These are phyloP conservation scores for Arthrobotrys sphaeroides DNA, from an alignment of 2,329 filamentous ascomycete genomes.

Conservation along the genomic window DNA sequence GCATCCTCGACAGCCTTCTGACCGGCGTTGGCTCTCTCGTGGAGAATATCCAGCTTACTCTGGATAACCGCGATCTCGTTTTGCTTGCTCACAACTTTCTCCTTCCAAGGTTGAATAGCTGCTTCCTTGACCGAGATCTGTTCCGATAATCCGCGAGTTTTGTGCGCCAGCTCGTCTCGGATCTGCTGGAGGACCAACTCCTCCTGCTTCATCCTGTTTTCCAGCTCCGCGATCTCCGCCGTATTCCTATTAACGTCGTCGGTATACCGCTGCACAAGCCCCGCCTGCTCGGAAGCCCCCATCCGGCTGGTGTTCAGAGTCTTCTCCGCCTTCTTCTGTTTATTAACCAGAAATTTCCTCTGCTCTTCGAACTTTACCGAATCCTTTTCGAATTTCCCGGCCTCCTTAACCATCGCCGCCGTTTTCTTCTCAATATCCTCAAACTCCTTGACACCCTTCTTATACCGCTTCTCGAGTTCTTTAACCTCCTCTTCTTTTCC, in stretches of 20 bases:
- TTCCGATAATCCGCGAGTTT: slow-evolving; percentile 93
- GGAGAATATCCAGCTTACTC: slow-evolving; percentile 90
- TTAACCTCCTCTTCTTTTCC: slow-evolving; percentile 92
- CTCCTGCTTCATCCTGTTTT: slow-evolving; percentile 78
- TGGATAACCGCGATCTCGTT: slow-evolving; percentile 93
- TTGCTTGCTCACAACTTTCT: slow-evolving; percentile 95
- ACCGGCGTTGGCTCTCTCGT: slow-evolving; percentile 87
- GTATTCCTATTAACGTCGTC: slow-evolving; percentile 80
- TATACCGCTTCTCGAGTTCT: slow-evolving; percentile 83
- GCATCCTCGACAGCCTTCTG: slow-evolving; percentile 84
- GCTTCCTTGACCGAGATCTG: slow-evolving; percentile 93
- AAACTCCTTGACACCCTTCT: slow-evolving; percentile 81
- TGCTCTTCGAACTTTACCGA: slow-evolving; percentile 98
- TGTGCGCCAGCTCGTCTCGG: slow-evolving; percentile 76
- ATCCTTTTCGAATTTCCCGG: slow-evolving; percentile 94
- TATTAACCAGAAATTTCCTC: slow-evolving; percentile 88
- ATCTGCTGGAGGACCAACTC: slow-evolving; percentile 85
- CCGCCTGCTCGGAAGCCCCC: slow-evolving; percentile 76
- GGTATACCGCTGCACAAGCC: slow-evolving; percentile 78
- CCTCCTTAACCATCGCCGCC: slow-evolving; percentile 81
- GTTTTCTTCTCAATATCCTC: slow-evolving; percentile 80
- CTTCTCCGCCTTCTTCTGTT: slow-evolving; percentile 95
- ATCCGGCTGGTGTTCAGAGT: slow-evolving; percentile 79
- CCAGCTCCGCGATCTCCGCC: slow-evolving; percentile 78
- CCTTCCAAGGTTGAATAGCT: slow-evolving; percentile 92